Evolutionary conservation across 2,329 filamentous ascomycete species (phyloP).

Genomic region (Rhynchosporium graminicola): DNA sequence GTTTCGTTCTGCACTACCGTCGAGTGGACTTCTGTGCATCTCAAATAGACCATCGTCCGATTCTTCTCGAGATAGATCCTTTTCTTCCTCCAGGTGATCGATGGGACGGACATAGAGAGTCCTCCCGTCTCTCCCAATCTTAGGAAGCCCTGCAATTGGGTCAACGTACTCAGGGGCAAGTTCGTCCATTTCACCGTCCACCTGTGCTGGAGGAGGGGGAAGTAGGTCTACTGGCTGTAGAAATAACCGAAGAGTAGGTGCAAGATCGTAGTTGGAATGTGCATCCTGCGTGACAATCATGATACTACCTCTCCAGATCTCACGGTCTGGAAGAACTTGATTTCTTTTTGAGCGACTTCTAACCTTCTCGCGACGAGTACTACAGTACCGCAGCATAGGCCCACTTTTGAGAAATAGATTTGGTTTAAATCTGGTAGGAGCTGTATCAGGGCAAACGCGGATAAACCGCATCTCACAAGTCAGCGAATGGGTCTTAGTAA

Average conservation of each 20-base stretch:
- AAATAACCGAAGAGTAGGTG: conserved; percentile 82
- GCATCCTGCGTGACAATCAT: conserved; percentile 93
- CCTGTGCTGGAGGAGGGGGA: conserved; percentile 71
- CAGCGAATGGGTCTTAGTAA: conserved; percentile 37
- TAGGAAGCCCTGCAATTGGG: conserved; percentile 83
- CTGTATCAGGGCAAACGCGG: conserved; percentile 40
- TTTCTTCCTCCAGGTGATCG: conserved; percentile 77
- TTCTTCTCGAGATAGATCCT: conserved; percentile 78
- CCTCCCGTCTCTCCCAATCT: conserved; percentile 80
- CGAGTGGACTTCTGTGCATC: conserved; percentile 55
- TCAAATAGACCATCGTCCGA: conserved; percentile 84
- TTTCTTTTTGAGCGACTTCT: conserved; percentile 43
- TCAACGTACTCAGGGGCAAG: conserved; percentile 84
- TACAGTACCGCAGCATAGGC: conserved; percentile 85
- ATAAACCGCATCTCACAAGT: conserved; percentile 42
- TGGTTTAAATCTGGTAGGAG: conserved; percentile 76
- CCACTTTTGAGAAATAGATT: conserved; percentile 85
- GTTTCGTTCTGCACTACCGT: conserved; percentile 52
- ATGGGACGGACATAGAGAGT: conserved; percentile 87
- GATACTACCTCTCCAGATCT: conserved; percentile 89
- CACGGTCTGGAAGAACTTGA: conserved; percentile 54
- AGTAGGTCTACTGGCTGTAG: conserved; percentile 82
- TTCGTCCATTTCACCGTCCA: conserved; percentile 61
- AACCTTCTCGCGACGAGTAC: conserved; percentile 66
- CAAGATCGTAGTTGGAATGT: conserved; percentile 77